phyloP scores from a whole-genome alignment of 2,329 filamentous ascomycete genomes.

The Fusarium sp. region DNA sequence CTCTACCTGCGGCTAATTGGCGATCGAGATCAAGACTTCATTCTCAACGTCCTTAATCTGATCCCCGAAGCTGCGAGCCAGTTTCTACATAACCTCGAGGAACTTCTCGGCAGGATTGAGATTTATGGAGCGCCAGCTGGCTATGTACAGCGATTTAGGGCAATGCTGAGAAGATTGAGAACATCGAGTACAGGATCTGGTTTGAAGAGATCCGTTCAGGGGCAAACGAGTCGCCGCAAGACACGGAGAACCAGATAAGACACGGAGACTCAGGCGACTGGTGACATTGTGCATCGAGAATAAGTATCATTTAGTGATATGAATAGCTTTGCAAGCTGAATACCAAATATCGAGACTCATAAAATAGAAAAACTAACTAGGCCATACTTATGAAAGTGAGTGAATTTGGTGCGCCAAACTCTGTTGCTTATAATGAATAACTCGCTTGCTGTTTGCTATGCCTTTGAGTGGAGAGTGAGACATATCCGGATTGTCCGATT shows the following conservation, averaged over 20 bases:
- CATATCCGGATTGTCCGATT: background rate
- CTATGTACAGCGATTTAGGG: slow-evolving; percentile 49
- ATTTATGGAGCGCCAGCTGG: slow-evolving; percentile 46
- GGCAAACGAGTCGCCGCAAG: slow-evolving; percentile 39
- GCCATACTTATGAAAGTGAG: background rate
- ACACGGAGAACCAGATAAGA: slow-evolving; percentile 49
- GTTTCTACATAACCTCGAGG: slow-evolving; percentile 52
- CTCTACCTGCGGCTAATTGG: slow-evolving; percentile 60
- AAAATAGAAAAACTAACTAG: background rate
- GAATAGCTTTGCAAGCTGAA: slow-evolving; percentile 4
- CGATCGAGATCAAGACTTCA: slow-evolving; percentile 54
- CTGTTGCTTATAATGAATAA: background rate
- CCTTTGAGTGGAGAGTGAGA: background rate
- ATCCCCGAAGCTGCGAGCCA: slow-evolving; percentile 56
- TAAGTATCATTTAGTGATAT: background rate
- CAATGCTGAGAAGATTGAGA: slow-evolving; percentile 45
- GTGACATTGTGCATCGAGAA: background rate
- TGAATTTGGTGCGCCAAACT: background rate
- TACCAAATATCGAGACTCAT: background rate
- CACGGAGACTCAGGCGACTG: background rate
- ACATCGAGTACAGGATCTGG: slow-evolving; percentile 41
- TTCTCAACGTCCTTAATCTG: slow-evolving; percentile 54
- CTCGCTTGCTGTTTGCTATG: background rate
- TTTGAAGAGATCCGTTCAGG: slow-evolving; percentile 45
- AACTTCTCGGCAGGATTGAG: slow-evolving; percentile 46